Evolutionary conservation across 768 basidiomycete genomes (phyloP).

Genomic region (Gloeophyllum trabeum): DNA sequence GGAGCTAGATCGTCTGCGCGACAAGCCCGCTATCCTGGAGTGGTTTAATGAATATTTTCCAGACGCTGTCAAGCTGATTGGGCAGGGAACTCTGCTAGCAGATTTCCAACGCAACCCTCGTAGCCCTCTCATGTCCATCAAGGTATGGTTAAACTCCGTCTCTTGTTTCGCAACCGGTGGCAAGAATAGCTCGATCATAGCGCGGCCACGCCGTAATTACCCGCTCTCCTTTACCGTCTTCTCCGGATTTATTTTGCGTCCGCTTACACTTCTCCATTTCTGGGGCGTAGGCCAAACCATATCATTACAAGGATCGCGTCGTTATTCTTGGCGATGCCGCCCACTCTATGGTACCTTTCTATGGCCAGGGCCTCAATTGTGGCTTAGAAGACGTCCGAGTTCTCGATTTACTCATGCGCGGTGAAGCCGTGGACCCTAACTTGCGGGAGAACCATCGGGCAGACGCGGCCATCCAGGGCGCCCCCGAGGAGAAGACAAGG

Average conservation of each 20-base stretch:
- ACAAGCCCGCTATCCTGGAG: slow-evolving; percentile 39
- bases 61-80: slow-evolving; percentile 80
- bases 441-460: slow-evolving; percentile 21
- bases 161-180: neutral
- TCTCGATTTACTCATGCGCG: slow-evolving; percentile 61
- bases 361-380: slow-evolving; percentile 95
- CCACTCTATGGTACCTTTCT: slow-evolving; percentile 98
- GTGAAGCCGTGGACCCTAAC: slow-evolving; percentile 51
- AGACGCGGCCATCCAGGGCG: neutral
- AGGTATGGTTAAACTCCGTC: slow-evolving; percentile 42
- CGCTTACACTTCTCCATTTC: too few species aligned
- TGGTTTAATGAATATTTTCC: slow-evolving; percentile 86
- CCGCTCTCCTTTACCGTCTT: too few species aligned
- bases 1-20: slow-evolving; percentile 59
- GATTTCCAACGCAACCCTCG: slow-evolving; percentile 82
- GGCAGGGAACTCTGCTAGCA: slow-evolving; percentile 61
- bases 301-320: slow-evolving; percentile 83
- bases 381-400: slow-evolving; percentile 96
- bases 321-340: slow-evolving; percentile 91
- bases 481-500: neutral
- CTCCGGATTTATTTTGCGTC: too few species aligned
- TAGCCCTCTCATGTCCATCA: slow-evolving; percentile 84
- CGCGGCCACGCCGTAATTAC: slow-evolving; percentile 10
- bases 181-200: slow-evolving; percentile 5
- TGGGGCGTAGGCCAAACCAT: slow-evolving; percentile 57